Conservation (phyloP, 371 early-diverging fungal genomes). For the Haplosporangium sp. region DNA sequence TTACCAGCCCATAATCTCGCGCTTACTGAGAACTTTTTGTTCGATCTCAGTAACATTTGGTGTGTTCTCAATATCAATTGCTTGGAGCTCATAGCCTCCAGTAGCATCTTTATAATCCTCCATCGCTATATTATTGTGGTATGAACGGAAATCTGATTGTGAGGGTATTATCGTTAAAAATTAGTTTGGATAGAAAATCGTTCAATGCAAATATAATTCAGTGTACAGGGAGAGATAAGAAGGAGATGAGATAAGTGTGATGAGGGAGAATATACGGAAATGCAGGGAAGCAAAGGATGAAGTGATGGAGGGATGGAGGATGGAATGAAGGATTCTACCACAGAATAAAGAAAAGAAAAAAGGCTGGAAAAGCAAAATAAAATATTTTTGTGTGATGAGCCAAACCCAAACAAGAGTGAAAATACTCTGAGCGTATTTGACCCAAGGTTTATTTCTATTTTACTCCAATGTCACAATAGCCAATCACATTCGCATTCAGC, state of each 20-base stretch:
- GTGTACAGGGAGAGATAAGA: neutral
- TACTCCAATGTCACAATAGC: neutral
- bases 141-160: neutral
- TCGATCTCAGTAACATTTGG: neutral
- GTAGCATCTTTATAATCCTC: neutral
- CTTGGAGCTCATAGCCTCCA: neutral
- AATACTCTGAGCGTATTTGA: neutral
- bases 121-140: neutral
- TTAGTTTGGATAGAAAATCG: neutral
- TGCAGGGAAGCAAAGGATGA: neutral
- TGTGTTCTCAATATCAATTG: slow-evolving; percentile 22
- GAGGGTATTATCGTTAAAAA: neutral
- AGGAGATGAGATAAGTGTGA: neutral
- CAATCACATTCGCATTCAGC: neutral
- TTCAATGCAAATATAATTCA: neutral
- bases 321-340: neutral
- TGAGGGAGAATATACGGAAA: neutral
- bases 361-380: neutral
- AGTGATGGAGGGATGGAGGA: neutral
- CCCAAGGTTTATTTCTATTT: neutral
- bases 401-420: neutral
- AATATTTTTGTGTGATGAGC: neutral
- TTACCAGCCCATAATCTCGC: slow-evolving; percentile 55
- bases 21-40: slow-evolving; percentile 32
- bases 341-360: neutral